Conservation (phyloP, 2,329 filamentous ascomycete species). For the Cladophialophora chaetospira region DNA sequence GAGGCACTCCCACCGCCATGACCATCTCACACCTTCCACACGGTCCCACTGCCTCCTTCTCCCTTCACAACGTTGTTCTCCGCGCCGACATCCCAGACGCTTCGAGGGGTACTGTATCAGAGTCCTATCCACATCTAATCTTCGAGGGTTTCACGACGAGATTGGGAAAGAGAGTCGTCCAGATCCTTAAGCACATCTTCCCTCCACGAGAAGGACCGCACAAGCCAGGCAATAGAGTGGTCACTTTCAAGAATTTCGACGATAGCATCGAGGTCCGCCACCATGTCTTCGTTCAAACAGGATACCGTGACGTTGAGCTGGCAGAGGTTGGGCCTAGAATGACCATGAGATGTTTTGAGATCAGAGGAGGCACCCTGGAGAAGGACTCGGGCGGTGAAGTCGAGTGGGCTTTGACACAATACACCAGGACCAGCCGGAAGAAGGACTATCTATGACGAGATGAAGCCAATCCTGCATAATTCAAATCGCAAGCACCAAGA, state of each 20-base stretch:
- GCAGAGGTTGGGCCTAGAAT: conserved; percentile 90
- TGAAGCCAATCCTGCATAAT: neutral
- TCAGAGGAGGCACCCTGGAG: conserved; percentile 85
- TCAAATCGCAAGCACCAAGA: neutral
- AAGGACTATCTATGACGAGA: conserved; percentile 83
- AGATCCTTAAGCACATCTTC: conserved; percentile 91
- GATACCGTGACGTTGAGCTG: conserved; percentile 84
- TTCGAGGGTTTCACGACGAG: conserved; percentile 89
- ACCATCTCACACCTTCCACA: conserved; percentile 86
- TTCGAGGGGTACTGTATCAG: conserved; percentile 82
- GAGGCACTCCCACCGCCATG: conserved; percentile 86
- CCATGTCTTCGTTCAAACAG: conserved; percentile 91
- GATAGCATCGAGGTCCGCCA: conserved; percentile 86
- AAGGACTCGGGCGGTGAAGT: conserved; percentile 84
- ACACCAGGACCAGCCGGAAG: conserved; percentile 89
- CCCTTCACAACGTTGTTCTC: conserved; percentile 87
- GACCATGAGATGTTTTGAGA: conserved; percentile 97
- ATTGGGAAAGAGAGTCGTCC: conserved; percentile 79
- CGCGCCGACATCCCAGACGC: conserved; percentile 90
- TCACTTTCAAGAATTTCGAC: conserved; percentile 93
- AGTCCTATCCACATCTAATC: conserved; percentile 90
- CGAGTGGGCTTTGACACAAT: conserved; percentile 95
- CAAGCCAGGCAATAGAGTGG: conserved; percentile 83
- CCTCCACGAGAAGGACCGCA: conserved; percentile 80
- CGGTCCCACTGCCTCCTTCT: conserved; percentile 84